phyloP scores from a whole-genome alignment of 257 asterid genomes.

The Gentiana straminea region DNA sequence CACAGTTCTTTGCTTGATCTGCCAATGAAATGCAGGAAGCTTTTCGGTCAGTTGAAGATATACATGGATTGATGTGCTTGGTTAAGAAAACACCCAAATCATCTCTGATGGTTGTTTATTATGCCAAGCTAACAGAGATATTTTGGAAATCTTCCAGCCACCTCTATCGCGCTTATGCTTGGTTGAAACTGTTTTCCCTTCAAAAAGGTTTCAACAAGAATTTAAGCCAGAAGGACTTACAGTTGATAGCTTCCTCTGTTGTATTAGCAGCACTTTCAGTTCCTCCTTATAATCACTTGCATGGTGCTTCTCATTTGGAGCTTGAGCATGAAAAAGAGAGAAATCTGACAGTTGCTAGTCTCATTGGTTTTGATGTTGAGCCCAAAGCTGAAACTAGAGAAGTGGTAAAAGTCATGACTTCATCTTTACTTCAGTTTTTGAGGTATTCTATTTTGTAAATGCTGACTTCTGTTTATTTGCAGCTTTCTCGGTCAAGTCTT shows the following conservation, averaged over 20 bases:
- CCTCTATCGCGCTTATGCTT: constrained; percentile 94
- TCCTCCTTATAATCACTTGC: constrained; percentile 58
- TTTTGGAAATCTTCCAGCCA: constrained; percentile 85
- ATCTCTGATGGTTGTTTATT: constrained; percentile 72
- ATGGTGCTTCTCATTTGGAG: constrained; percentile 71
- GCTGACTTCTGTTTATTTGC: constrained; percentile 26
- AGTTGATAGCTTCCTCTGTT: constrained; percentile 70
- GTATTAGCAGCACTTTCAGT: constrained; percentile 89
- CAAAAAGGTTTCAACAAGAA: constrained; percentile 79
- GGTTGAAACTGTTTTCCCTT: constrained; percentile 89
- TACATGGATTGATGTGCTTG: constrained; percentile 74
- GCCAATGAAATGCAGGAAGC: constrained; percentile 54
- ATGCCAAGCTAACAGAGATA: constrained; percentile 79
- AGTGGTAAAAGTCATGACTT: constrained; percentile 32
- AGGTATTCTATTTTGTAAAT: background rate
- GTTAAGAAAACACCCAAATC: constrained; percentile 85
- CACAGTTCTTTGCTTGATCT: background rate
- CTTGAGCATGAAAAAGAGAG: constrained; percentile 81
- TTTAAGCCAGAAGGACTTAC: constrained; percentile 83
- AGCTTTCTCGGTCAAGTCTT: constrained; percentile 82
- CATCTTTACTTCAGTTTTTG: background rate
- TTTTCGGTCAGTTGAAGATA: constrained; percentile 85
- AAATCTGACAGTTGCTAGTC: constrained; percentile 50
- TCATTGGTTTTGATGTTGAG: constrained; percentile 65
- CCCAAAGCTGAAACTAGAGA: constrained; percentile 57